phyloP scores from a whole-genome alignment of 2,329 filamentous ascomycete species.

The Phyllosticta citribraziliensis region DNA sequence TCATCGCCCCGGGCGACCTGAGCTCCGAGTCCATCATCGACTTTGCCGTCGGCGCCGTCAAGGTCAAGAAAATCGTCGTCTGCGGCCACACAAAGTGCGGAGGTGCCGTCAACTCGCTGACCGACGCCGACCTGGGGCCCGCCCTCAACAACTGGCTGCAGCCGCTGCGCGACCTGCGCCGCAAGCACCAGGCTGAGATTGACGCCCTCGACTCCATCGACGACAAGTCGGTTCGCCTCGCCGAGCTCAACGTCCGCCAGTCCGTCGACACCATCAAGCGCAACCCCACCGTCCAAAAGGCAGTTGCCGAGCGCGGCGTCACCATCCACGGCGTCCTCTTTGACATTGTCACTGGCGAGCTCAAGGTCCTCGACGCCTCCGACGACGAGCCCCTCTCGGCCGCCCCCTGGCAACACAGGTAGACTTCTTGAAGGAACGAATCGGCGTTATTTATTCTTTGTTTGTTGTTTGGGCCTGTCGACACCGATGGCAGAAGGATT shows the following conservation, averaged over 20 bases:
- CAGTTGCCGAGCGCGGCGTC: constrained; percentile 59
- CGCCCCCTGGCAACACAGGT: constrained; percentile 6
- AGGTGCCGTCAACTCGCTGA: constrained; percentile 46
- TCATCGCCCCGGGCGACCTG: constrained; percentile 65
- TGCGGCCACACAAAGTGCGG: constrained; percentile 54
- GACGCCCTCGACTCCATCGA: constrained; percentile 34
- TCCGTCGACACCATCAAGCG: constrained; percentile 59
- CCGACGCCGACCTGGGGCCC: constrained; percentile 47
- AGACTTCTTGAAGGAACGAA: neutral
- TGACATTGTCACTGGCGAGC: constrained; percentile 38
- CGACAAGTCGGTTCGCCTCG: constrained; percentile 51
- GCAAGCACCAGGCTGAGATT: constrained; percentile 43
- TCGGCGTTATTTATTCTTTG: neutral
- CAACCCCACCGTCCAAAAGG: constrained; percentile 60
- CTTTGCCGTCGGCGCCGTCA: constrained; percentile 63
- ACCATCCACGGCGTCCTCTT: constrained; percentile 71
- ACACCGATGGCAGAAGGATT: neutral
- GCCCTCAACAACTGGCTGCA: constrained; percentile 52
- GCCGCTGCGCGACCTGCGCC: constrained; percentile 44
- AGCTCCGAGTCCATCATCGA: constrained; percentile 67
- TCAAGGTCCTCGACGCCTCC: neutral
- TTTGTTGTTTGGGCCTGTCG: neutral
- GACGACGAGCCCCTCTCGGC: neutral
- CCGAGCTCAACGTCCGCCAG: constrained; percentile 63
- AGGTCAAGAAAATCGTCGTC: constrained; percentile 54